These are phyloP conservation scores for Closterium sp. DNA, from an alignment of 139 green algal genomes.

Conservation along the genomic window DNA sequence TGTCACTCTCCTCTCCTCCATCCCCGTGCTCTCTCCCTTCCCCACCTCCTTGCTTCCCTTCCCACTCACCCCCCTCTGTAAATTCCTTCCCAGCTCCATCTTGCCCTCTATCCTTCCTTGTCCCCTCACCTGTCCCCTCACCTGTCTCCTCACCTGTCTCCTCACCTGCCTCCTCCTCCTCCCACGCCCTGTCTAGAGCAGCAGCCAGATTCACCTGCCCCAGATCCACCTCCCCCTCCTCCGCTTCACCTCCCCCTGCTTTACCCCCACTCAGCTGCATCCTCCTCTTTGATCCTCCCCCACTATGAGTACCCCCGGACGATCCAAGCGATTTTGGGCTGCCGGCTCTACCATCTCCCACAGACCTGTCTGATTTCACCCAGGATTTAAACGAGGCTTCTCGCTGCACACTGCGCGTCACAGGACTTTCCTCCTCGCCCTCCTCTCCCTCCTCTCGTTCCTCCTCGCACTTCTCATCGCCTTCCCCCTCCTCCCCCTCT, in stretches of 20 bases:
- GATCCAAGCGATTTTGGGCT: too few species aligned
- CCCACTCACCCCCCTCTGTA: too few species aligned
- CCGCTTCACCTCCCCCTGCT: neutral
- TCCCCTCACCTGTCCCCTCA: neutral
- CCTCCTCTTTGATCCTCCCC: neutral
- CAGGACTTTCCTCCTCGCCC: neutral
- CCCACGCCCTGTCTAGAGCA: too few species aligned
- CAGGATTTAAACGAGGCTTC: neutral
- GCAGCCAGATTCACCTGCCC: neutral
- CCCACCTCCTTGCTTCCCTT: too few species aligned
- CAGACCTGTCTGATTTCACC: neutral
- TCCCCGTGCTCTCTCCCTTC: too few species aligned
- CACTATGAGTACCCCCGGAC: neutral
- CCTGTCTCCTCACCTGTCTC: too few species aligned
- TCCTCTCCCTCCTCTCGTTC: neutral
- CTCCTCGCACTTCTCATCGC: neutral
- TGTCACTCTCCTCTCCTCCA: neutral
- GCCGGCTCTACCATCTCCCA: too few species aligned
- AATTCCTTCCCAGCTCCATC: too few species aligned
- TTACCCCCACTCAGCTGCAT: neutral
- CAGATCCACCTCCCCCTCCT: neutral
- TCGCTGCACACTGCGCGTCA: neutral
- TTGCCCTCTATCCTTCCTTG: neutral
- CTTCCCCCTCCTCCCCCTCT: neutral
- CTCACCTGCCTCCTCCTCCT: too few species aligned